Base-by-base conservation (phyloP, 257 asterid species). In the Rhazya stricta region DNA sequence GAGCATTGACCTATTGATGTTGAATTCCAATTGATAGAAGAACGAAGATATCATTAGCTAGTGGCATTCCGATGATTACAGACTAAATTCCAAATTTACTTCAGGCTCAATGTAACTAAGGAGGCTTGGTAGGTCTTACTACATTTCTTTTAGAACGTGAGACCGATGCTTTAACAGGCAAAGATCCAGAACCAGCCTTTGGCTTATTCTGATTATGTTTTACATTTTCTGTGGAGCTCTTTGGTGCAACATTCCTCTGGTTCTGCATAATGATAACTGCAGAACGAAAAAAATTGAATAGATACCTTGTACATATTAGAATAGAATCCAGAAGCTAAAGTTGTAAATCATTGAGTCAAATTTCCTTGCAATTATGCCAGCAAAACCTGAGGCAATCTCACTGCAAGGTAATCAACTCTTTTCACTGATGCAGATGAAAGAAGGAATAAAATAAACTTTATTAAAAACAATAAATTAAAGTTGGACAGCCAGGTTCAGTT, bases 221-320 rank as follows among this genome's bases (percentile, higher is more conserved):
- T 67, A 63, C 83, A 81, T 77, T 82, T 85, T 76, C 85, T 21
- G 76, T 67, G 82, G 81, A 81, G 83, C 83, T 88, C 76, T 67
- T 84, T 76, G 77, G 74, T 76, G 81, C 92, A 79, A 67, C 32
- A 74, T 82, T 85, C 63, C 83, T 83, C 80, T 66, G 86, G 76
- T 81, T 84, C 79, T 57, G 85, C 74, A 66, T 81, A 84, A 81
- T 78, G 81, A 63, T 76, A 81, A 78, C 91, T 89, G 88, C 86
- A 84, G 29, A 27, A 53, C 67, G 70, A 51, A 51, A 79, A 78
- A 53, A 29, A 76, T 23, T 34, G 53, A 41, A 67, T 69, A 29
- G 29, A 12, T 39, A 27, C 57, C 32, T 21, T 34, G 27, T 12
- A 16, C 29, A 78, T 57, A 75, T 27, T 41, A n/a, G n/a, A 19